Evolutionary conservation across 768 basidiomycete species (phyloP).

Genomic region (Russula compacta): DNA sequence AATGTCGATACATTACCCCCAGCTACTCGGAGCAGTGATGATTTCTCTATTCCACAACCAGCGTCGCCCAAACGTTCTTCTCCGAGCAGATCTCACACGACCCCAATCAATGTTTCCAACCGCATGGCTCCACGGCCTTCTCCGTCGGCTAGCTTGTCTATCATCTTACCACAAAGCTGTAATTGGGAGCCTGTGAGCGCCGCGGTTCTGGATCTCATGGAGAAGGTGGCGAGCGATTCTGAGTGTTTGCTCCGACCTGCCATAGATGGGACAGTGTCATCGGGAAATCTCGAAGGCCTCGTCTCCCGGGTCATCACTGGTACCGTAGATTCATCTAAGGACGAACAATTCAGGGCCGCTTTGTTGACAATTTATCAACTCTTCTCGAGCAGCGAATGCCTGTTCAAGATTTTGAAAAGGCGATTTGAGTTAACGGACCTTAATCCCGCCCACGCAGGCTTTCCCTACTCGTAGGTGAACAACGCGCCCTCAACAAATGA

Average conservation of each 20-base stretch:
- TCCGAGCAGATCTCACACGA: neutral
- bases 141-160: neutral
- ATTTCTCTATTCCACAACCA: neutral
- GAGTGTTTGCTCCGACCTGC: neutral
- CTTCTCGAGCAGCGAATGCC: neutral
- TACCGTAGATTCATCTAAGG: neutral
- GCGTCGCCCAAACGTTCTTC: neutral
- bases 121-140: neutral
- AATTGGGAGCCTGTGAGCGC: neutral
- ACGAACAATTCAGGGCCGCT: neutral
- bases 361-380: conserved; percentile 10
- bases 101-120: neutral
- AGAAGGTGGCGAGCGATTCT: neutral
- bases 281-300: conserved; percentile 13
- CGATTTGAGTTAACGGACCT: neutral
- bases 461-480: conserved; percentile 4
- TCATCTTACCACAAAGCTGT: neutral
- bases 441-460: neutral
- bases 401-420: conserved; percentile 7
- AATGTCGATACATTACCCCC: neutral
- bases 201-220: neutral
- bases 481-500: neutral
- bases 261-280: conserved; percentile 3
- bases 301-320: neutral
- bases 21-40: neutral